Evolutionary conservation across 495 filamentous ascomycete species (phyloP).

Genomic region (Penicillium arizonense): DNA sequence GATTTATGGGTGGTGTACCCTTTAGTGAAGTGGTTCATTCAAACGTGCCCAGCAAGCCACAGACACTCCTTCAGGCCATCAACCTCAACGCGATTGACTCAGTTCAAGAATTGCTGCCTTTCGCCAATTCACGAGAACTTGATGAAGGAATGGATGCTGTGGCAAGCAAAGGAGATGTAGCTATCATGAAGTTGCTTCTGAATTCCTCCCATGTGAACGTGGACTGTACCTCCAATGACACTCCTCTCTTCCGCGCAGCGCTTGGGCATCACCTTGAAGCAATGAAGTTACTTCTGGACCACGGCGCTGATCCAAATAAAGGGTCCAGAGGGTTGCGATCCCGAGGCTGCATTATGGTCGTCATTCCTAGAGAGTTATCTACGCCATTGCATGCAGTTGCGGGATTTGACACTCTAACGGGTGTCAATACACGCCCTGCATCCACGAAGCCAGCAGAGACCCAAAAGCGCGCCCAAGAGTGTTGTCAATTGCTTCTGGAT

Average conservation of each 20-base stretch:
- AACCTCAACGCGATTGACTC: too few species aligned
- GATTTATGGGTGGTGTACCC: too few species aligned
- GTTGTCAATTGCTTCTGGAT: constrained; percentile 2
- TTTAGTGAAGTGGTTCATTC: too few species aligned
- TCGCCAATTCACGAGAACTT: neutral
- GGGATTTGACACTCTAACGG: neutral
- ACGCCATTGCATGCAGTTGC: constrained; percentile 2
- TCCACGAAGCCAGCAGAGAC: too few species aligned
- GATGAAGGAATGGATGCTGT: neutral
- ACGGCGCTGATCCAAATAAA: constrained; percentile 3
- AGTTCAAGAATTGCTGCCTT: too few species aligned
- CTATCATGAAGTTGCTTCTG: neutral
- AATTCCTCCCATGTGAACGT: neutral
- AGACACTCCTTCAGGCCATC: too few species aligned
- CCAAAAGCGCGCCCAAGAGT: neutral
- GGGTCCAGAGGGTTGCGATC: constrained; percentile 1
- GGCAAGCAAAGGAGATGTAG: neutral
- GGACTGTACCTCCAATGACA: neutral
- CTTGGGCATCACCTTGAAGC: neutral
- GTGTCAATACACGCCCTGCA: too few species aligned
- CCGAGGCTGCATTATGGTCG: neutral
- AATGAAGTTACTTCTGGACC: neutral
- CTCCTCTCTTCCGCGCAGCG: neutral
- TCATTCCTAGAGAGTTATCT: neutral
- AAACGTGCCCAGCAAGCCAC: too few species aligned